Evolutionary conservation across 176 grass and related monocot species (phyloP), one percentile per base, ranked within the genome.

Genomic region (Hordeum marinum): DNA sequence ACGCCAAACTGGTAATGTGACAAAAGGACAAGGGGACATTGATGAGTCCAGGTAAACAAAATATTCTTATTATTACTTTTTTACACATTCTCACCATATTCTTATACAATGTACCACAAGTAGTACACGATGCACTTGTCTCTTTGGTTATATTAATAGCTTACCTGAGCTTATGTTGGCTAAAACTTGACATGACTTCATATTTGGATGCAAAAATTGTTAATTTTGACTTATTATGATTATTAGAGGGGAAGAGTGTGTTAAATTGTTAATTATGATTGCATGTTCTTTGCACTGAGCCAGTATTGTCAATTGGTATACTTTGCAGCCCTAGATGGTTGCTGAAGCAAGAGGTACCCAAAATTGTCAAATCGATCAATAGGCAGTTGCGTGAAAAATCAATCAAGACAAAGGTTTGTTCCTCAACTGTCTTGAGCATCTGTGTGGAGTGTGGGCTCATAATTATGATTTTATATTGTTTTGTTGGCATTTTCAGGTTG

Each of bases 371-470:
- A 83, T 98, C 95, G 37, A 86, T 98, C 72, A 98, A 95, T 60
- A 88, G 91, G 39, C 93, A 98, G 77, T 82, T 95, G 23, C 95
- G 95, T 88, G 91, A 95, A 93, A 98, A 98, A 93, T 93, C 95
- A 32, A 85, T 98, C 46, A 98, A 98, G 73, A 98, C 95, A 21
- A 98, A 98, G 93, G 95, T 95, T 79, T 34, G 75, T 55, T 63
- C 81, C 27, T 82, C 15, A 68, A 45, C 63, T 34, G 81, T 77
- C 58, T n/a, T 76, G 45, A 13, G 68, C 77, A 58, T 80, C n/a
- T 60, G 29, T 17, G 1, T 66, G 4, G 42, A 26, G 15, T 18
- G 8, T 66, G 6, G 35, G 17, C 34, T 81, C 36, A 6, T 11
- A 36, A 1, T 46, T 67, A 42, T 82, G 23, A 89, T 67, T 60